Evolutionary conservation across 2,329 filamentous ascomycete genomes (phyloP), one percentile per base, ranked within the genome.

Genomic region (Ceratocystis cacaofunesta): DNA sequence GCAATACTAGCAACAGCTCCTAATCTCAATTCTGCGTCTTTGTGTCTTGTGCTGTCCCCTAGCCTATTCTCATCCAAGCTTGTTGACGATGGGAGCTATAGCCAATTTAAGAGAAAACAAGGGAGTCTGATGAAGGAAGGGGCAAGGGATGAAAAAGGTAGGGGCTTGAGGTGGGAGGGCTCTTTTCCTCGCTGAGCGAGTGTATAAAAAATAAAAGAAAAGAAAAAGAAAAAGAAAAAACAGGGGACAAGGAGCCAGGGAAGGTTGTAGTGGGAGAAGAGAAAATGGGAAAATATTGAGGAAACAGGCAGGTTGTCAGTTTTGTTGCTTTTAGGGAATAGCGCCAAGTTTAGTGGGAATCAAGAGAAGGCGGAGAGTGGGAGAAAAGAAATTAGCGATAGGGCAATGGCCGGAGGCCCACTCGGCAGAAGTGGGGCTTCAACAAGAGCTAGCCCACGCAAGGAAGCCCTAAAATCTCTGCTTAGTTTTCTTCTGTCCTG

Each of bases 281-380:
- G 17, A 58, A 58, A 15, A 58, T 58, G 52, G 1, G 28, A 19
- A 22, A 32, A 58, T 58, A 58, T 58, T 58, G 52, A 58, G 52
- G 28, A 58, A 58, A 58, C 52, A 32, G 52, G 52, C 52, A 58
- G 28, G 28, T 58, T 58, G 52, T 58, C 52, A 58, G 52, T 58
- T 58, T 58, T 30, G 52, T 2, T 58, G 52, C 28, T 30, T 32
- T 19, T 58, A 30, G 28, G 52, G 25, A 32, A 58, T 32, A 58
- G 25, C 25, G 52, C 15, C 17, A 50, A 50, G 32, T 12, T 36
- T 36, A 36, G 32, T 36, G 48, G 48, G 30, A 6, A 32, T 30
- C 7, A 57, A 57, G 25, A 22, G 52, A 57, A 25, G 10, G 52
- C 25, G 25, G 52, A 58, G 32, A 12, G 10, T 36, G 22, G 52